Evolutionary conservation across 2,329 filamentous ascomycete species (phyloP), one percentile per base, ranked within the genome.

Genomic region (Atkinsonella hypoxylon): DNA sequence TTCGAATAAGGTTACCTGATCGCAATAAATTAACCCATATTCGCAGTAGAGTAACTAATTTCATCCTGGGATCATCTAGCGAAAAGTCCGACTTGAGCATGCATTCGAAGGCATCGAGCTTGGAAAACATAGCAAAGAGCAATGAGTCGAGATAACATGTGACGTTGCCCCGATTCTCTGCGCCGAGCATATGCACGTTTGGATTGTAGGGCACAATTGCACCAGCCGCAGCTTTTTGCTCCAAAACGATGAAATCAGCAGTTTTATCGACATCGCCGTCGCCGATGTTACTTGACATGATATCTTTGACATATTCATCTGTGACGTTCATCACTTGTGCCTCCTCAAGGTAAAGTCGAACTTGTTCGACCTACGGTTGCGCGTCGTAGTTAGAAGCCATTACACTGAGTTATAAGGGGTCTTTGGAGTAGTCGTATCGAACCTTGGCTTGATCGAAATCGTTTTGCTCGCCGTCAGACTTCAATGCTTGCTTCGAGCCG

Each of bases 121-220:
- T 83, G 17, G 87, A 86, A 64, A 97, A 97, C 89, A 98, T 96
- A 64, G 91, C 86, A 64, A 96, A 97, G 1, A 98, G 76, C 20
- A 97, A 71, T 0, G 91, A 79, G 64, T 97, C 93, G 15, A 97
- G 73, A 64, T 94, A 97, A 70, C 93, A 98, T n/a, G 91, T 97
- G 36, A 95, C 89, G 45, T 79, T 81, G 43, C 84, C 77, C 45
- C 89, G 77, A 62, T 98, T 98, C 59, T 88, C 85, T 12, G 93
- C 91, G 7, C 93, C 93, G 4, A 88, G 70, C 71, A 97, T 82
- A 51, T 78, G 77, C 8, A 85, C 75, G 49, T 76, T 75, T 9
- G 88, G 81, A 50, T 88, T 77, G 68, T 88, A 95, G 15, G 81
- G 79, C 55, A 82, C 75, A 56, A 97, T 78, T 40, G 87, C 79